Evolutionary conservation across 768 basidiomycete species (phyloP).

Genomic region (Russula vinacea): DNA sequence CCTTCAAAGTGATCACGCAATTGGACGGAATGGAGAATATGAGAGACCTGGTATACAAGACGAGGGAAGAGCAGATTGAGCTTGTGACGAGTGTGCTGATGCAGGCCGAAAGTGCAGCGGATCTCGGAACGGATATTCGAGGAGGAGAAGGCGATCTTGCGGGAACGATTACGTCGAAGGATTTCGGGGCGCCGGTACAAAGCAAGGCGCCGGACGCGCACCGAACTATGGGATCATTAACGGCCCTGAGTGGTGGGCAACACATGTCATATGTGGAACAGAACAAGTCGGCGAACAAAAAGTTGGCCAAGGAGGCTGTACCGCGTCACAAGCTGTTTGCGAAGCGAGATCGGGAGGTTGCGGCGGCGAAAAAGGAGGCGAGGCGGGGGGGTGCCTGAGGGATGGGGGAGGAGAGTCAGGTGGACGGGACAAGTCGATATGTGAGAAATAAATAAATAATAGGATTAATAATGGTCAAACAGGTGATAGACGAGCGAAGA

Average conservation of each 20-base stretch:
- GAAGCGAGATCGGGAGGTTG: conserved; percentile 77
- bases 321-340: conserved; percentile 75
- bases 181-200: conserved; percentile 61
- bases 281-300: conserved; percentile 88
- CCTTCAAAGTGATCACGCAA: conserved; percentile 99
- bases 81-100: conserved; percentile 89
- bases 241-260: conserved; percentile 81
- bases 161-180: conserved; percentile 82
- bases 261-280: conserved; percentile 93
- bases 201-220: conserved; percentile 63
- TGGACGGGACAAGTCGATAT: not conserved
- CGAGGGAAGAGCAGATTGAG: conserved; percentile 91
- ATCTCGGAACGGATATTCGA: conserved; percentile 79
- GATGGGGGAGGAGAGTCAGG: not conserved
- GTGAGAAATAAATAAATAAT: not conserved
- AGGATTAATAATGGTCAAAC: not conserved
- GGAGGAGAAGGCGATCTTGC: conserved; percentile 82
- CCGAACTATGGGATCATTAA: conserved; percentile 76
- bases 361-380: conserved; percentile 47
- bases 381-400: conserved; percentile 25
- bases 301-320: conserved; percentile 51
- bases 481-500: not conserved
- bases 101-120: conserved; percentile 87
- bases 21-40: conserved; percentile 87
- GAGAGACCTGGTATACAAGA: conserved; percentile 87